Percentiles rank a stretch among this genome's conserved stretches.
These are phyloP conservation scores for Acanthamoeba castellanii DNA, from an alignment of 208 protist genomes.

Conservation along the genomic window DNA sequence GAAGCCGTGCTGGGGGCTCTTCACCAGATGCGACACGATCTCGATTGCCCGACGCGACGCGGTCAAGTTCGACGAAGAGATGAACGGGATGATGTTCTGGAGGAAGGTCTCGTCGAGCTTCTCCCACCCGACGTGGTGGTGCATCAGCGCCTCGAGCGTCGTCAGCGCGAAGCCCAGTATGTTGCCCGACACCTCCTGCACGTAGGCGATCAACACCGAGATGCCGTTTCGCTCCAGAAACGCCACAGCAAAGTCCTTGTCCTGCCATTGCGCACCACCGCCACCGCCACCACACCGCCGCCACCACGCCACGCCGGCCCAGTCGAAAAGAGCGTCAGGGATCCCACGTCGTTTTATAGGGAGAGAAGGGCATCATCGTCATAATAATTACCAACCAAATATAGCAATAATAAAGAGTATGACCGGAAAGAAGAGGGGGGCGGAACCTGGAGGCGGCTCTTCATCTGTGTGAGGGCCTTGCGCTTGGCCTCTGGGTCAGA, in stretches of 20 bases:
- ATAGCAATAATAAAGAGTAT: not conserved
- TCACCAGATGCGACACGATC: conserved; percentile 50
- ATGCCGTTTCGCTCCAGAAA: conserved; percentile 49
- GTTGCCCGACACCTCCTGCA: conserved; percentile 53
- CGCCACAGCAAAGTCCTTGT: conserved; percentile 30
- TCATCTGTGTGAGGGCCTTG: conserved; percentile 70
- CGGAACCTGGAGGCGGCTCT: conserved; percentile 24
- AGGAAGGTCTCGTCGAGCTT: conserved; percentile 68
- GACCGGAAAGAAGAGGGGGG: not conserved
- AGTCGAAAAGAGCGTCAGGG: not conserved
- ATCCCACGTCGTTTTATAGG: not conserved
- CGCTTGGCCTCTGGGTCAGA: conserved; percentile 51
- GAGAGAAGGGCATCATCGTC: no score
- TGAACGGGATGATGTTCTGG: conserved; percentile 46
- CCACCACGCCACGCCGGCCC: not conserved
- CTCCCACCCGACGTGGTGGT: conserved; percentile 33
- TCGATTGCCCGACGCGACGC: conserved; percentile 55
- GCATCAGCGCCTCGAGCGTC: conserved; percentile 53
- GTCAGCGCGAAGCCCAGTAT: conserved; percentile 66
- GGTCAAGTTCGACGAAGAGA: conserved; percentile 56
- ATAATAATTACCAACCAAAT: no score
- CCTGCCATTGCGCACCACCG: not conserved
- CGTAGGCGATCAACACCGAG: not conserved
- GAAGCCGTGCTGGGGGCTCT: conserved; percentile 46
- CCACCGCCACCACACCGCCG: not conserved